phyloP scores from a whole-genome alignment of 352 stramenopile species.

The Blastocystis sp. region DNA sequence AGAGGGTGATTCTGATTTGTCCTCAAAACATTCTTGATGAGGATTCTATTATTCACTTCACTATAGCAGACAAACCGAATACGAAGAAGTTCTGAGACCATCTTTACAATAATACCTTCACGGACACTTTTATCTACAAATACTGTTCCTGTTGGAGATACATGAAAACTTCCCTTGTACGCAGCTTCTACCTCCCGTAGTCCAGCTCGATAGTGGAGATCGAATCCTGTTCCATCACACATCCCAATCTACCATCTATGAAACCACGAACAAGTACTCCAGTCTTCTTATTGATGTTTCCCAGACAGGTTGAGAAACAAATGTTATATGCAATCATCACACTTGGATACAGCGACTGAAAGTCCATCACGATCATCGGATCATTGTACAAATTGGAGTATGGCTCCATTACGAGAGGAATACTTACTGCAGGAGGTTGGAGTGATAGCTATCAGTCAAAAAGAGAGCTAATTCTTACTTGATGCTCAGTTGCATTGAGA shows the following conservation, averaged over 20 bases:
- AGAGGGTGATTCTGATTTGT: neutral
- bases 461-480: neutral
- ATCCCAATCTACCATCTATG: slow-evolving; percentile 24
- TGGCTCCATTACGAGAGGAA: slow-evolving; percentile 88
- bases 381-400: slow-evolving; percentile 88
- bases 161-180: slow-evolving; percentile 13
- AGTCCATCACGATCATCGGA: slow-evolving; percentile 96
- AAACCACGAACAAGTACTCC: neutral
- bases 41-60: slow-evolving; percentile 72
- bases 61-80: slow-evolving; percentile 69
- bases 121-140: slow-evolving; percentile 78
- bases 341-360: slow-evolving; percentile 97
- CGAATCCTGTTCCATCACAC: slow-evolving; percentile 24
- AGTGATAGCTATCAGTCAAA: slow-evolving; percentile 70
- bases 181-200: neutral
- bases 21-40: slow-evolving; percentile 93
- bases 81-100: slow-evolving; percentile 87
- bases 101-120: slow-evolving; percentile 88
- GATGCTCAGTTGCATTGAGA: slow-evolving; percentile 32
- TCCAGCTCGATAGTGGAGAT: neutral
- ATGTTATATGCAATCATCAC: slow-evolving; percentile 99
- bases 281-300: slow-evolving; percentile 73
- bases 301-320: slow-evolving; percentile 91
- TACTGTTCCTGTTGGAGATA: slow-evolving; percentile 14
- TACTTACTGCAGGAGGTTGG: slow-evolving; percentile 82